Conservation (phyloP, 805 yeast genomes). For the Candida corydali region DNA sequence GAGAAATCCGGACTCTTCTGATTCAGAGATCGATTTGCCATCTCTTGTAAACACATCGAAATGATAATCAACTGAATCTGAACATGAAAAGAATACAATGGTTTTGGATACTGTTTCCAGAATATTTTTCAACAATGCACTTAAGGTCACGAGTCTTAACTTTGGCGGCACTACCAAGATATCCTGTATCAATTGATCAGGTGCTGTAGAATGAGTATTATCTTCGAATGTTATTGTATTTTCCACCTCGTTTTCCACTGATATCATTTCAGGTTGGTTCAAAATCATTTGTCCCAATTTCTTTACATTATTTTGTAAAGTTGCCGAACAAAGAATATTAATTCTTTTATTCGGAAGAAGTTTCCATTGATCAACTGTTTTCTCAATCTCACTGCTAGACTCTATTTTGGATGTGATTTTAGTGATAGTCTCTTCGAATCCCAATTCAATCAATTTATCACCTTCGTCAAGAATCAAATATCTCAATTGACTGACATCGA, state of each 20-base stretch:
- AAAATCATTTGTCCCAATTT: slow-evolving; percentile 77
- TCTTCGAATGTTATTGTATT: slow-evolving; percentile 10
- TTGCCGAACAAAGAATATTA: slow-evolving; percentile 90
- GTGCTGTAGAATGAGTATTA: slow-evolving; percentile 46
- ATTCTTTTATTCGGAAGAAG: slow-evolving; percentile 66
- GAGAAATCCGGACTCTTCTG: slow-evolving; percentile 35
- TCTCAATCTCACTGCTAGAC: slow-evolving; percentile 35
- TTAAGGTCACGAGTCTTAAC: slow-evolving; percentile 75
- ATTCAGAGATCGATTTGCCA: slow-evolving; percentile 33
- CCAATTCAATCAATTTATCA: slow-evolving; percentile 91
- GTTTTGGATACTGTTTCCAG: slow-evolving; percentile 40
- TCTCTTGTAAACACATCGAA: slow-evolving; percentile 66
- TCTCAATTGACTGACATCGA: slow-evolving; percentile 69
- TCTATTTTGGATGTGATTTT: slow-evolving; percentile 64
- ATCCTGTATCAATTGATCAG: slow-evolving; percentile 84
- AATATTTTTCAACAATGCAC: slow-evolving; percentile 57
- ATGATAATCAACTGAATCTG: slow-evolving; percentile 96
- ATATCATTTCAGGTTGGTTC: slow-evolving; percentile 67
- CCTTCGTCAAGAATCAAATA: slow-evolving; percentile 96
- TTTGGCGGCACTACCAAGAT: slow-evolving; percentile 89
- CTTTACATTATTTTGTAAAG: slow-evolving; percentile 76
- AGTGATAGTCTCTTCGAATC: slow-evolving; percentile 90
- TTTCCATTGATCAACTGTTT: slow-evolving; percentile 39
- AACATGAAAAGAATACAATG: slow-evolving; percentile 86
- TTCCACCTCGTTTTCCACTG: slow-evolving; percentile 23